Evolutionary conservation across 805 yeast genomes (phyloP).

Genomic region (Ogataea methylovora): DNA sequence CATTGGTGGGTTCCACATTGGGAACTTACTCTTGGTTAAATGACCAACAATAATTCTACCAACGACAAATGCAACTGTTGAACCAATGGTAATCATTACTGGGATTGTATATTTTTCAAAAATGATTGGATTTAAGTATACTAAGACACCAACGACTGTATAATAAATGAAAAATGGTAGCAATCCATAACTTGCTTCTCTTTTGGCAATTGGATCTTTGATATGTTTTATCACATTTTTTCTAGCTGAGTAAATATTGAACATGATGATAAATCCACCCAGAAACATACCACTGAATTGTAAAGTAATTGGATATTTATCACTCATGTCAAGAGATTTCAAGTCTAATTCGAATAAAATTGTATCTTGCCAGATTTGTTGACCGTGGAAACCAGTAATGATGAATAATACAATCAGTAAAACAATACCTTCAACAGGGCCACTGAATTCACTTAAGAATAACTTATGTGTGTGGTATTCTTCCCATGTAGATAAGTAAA

Average conservation of each 20-base stretch:
- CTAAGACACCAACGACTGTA: slow-evolving; percentile 37
- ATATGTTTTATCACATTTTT: slow-evolving; percentile 48
- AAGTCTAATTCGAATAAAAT: slow-evolving; percentile 33
- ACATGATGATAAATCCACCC: slow-evolving; percentile 48
- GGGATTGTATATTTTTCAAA: slow-evolving; percentile 42
- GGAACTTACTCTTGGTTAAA: slow-evolving; percentile 73
- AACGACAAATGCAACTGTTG: slow-evolving; percentile 75
- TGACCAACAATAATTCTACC: slow-evolving; percentile 88
- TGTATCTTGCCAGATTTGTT: slow-evolving; percentile 51
- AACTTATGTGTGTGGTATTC: slow-evolving; percentile 85
- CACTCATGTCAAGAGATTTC: slow-evolving; percentile 22
- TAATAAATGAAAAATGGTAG: slow-evolving; percentile 61
- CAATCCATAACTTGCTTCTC: slow-evolving; percentile 46
- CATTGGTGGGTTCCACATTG: slow-evolving; percentile 63
- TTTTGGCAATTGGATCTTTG: slow-evolving; percentile 22
- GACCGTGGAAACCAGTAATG: slow-evolving; percentile 64
- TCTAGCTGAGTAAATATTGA: slow-evolving; percentile 64
- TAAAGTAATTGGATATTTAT: slow-evolving; percentile 27
- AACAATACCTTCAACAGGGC: slow-evolving; percentile 92
- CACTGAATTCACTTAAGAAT: slow-evolving; percentile 72
- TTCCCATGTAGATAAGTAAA: slow-evolving; percentile 91
- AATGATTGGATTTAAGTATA: slow-evolving; percentile 44
- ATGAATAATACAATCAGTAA: slow-evolving; percentile 48
- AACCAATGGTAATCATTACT: slow-evolving; percentile 61
- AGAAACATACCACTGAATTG: slow-evolving; percentile 37